A percentile compares a stretch with the other conserved stretches of the same genome.
Evolutionary conservation across 2,329 filamentous ascomycete species (phyloP).

Genomic region (Xylariaceae sp.): DNA sequence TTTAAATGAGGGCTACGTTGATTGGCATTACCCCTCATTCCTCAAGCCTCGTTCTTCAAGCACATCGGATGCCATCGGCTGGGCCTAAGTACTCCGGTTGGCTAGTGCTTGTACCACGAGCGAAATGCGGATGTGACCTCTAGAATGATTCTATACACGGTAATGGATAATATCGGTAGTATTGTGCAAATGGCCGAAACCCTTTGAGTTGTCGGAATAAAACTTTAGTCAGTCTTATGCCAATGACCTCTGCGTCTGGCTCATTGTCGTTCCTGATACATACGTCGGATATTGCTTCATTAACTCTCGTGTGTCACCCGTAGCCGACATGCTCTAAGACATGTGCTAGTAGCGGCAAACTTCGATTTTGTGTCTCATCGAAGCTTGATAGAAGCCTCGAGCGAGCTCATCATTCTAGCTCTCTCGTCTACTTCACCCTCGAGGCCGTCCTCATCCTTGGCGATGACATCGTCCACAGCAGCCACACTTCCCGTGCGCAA

Average conservation of each 20-base stretch:
- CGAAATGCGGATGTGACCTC: too few relatives aligned
- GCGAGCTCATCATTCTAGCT: constrained; percentile 55
- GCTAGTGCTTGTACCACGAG: too few relatives aligned
- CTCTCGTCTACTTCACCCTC: constrained; percentile 46
- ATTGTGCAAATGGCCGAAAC: too few relatives aligned
- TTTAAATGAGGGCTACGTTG: neutral
- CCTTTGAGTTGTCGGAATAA: too few relatives aligned
- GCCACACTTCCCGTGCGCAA: constrained; percentile 67
- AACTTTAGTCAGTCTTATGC: too few relatives aligned
- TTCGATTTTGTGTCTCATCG: constrained; percentile 41
- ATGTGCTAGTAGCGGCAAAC: neutral
- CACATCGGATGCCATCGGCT: neutral
- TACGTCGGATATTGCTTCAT: too few relatives aligned
- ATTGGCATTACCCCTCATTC: constrained; percentile 20
- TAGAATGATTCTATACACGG: too few relatives aligned
- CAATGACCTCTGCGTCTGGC: too few relatives aligned
- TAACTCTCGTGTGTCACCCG: too few relatives aligned
- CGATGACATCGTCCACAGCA: constrained; percentile 71
- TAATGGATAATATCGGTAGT: too few relatives aligned
- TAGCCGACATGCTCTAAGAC: neutral
- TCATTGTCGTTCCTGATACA: too few relatives aligned
- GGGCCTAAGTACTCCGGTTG: constrained; percentile 14
- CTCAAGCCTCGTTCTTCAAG: neutral
- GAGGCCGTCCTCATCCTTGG: constrained; percentile 28
- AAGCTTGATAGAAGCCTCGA: constrained; percentile 56